Base-by-base conservation (phyloP, 371 early-diverging fungal species). In the Dipsacomyces acuminosporus region DNA sequence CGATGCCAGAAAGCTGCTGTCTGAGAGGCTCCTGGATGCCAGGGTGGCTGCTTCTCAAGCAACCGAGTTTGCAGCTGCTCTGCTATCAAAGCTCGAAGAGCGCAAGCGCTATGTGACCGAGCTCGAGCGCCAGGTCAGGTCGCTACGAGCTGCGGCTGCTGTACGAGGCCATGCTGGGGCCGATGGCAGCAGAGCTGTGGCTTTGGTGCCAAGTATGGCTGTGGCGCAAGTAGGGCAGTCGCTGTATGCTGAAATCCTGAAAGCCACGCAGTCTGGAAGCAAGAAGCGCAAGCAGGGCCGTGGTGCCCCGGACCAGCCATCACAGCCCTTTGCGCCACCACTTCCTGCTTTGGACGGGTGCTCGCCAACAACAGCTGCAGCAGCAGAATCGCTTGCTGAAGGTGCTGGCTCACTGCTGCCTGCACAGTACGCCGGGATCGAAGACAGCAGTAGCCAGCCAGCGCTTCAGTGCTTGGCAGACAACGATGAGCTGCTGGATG, bases 221-320 rank as follows among this genome's bases (percentile, higher is more conserved):
- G 38, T 38, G 38, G 15, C 11, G 30, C 30, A 30, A 30, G 30
- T 11, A 5, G 30, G 38, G 8, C 38, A 17, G 15, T 61, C 56
- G 24, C 55, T 61, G 22, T 40, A 41, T 45, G 46, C 47, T 1
- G 61, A 61, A 45, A 61, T 61, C 38, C 15, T 7, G 17, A 11
- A 38, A 11, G 17, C 38, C 38, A 38, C 38, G n/a, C 4, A n/a
- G 4, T n/a, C n/a, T n/a, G n/a, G n/a, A 4, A 11, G 17, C 11
- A 11, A 13, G 38, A 8, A 38, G 38, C 38, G 11, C n/a, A 13
- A 38, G 14, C n/a, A n/a, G 38, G 30, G 38, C 38, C 8, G 38
- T 38, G 38, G 17, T 38, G 14, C 4, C 38, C 42, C 11, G 22
- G 11, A 17, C 23, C 13, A 18, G 41, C 23, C 1, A 14, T 26